Percentiles rank a stretch among this genome's conserved stretches.
Evolutionary conservation across 2,329 filamentous ascomycete species (phyloP).

Genomic region (Colletotrichum sidae): DNA sequence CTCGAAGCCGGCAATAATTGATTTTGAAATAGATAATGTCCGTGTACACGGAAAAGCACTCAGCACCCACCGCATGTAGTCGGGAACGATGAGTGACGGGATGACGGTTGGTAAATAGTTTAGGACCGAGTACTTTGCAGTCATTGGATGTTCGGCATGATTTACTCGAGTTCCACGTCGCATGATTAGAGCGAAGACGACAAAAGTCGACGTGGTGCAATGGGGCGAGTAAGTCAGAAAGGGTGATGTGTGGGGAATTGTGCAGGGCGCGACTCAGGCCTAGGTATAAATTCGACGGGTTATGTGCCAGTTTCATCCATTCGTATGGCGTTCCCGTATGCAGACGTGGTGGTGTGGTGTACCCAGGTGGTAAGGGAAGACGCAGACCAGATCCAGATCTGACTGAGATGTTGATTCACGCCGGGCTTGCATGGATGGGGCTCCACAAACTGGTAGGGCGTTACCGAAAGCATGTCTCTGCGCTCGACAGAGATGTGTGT

Average conservation of each 20-base stretch:
- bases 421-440: slow-evolving; percentile 11
- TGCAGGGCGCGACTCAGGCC: slow-evolving; percentile 14
- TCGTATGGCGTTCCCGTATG: too few species aligned
- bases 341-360: too few species aligned
- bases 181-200: slow-evolving; percentile 1
- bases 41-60: slow-evolving; percentile 2
- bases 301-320: too few species aligned
- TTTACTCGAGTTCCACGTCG: too few species aligned
- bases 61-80: slow-evolving; percentile 5
- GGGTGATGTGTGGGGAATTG: slow-evolving; percentile 3
- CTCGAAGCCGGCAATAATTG: slow-evolving; percentile 12
- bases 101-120: too few species aligned
- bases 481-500: too few species aligned
- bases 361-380: slow-evolving; percentile 3
- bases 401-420: slow-evolving; percentile 19
- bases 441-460: slow-evolving; percentile 5
- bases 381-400: slow-evolving; percentile 24
- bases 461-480: background rate
- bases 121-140: background rate
- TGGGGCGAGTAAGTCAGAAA: slow-evolving; percentile 10
- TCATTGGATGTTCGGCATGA: too few species aligned
- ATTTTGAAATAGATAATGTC: slow-evolving; percentile 4
- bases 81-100: background rate
- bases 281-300: background rate
- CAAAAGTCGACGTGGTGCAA: background rate